These are phyloP conservation scores for Fraxinus paxiana DNA, from an alignment of 305 asterid genomes.

Conservation along the genomic window DNA sequence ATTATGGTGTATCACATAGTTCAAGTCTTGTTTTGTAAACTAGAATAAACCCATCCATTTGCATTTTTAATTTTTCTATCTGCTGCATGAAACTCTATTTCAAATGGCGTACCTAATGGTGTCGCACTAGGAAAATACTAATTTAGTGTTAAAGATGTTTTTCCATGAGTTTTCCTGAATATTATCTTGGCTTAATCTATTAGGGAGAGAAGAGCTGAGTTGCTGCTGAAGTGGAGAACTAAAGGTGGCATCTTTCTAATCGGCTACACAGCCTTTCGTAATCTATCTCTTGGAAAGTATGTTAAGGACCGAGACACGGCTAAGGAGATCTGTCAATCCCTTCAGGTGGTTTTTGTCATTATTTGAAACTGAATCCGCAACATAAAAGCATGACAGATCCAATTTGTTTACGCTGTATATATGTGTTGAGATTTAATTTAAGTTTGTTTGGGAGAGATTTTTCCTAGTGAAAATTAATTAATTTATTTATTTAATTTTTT, in stretches of 20 bases:
- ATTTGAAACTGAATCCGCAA: constrained; percentile 21
- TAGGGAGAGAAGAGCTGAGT: constrained; percentile 79
- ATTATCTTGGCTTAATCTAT: constrained; percentile 23
- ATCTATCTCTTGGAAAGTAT: constrained; percentile 83
- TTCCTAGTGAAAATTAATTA: background rate
- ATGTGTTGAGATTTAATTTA: background rate
- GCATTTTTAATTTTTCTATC: constrained; percentile 3
- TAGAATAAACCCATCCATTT: background rate
- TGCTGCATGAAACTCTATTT: background rate
- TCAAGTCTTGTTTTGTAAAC: background rate
- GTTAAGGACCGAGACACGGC: constrained; percentile 81
- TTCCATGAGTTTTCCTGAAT: constrained; percentile 11
- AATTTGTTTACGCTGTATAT: background rate
- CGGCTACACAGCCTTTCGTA: constrained; percentile 82
- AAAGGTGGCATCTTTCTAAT: constrained; percentile 93
- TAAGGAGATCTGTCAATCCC: constrained; percentile 62
- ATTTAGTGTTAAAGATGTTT: constrained; percentile 5
- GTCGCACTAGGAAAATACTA: constrained; percentile 2
- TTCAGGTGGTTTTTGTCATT: constrained; percentile 58
- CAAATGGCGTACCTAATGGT: background rate
- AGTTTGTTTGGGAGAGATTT: background rate
- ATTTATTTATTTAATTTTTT: background rate
- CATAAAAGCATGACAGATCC: background rate
- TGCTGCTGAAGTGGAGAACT: constrained; percentile 74
- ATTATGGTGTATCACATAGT: background rate